Conservation (phyloP, 805 yeast species). For the Cyberlindnera sargentensis region DNA sequence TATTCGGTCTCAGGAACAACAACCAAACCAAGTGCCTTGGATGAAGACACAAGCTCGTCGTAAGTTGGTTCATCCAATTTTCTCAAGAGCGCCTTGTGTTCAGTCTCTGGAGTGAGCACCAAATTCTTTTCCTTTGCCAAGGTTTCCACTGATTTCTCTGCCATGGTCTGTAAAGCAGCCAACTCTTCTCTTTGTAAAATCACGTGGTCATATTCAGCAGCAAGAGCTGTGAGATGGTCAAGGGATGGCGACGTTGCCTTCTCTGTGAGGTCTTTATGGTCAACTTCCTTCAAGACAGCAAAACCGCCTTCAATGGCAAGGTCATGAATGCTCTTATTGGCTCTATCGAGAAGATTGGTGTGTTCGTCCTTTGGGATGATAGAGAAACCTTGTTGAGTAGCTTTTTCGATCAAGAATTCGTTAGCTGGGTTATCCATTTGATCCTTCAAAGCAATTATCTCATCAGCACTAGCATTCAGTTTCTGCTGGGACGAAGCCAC, state of each 20-base stretch:
- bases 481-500: slow-evolving; percentile 1
- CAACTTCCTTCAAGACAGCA: slow-evolving; percentile 9
- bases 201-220: slow-evolving; percentile 6
- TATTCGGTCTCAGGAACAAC: slow-evolving; percentile 6
- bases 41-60: slow-evolving; percentile 8
- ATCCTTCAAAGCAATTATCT: slow-evolving; percentile 2
- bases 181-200: slow-evolving; percentile 20
- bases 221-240: slow-evolving; percentile 14
- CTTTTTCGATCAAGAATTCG: slow-evolving; percentile 24
- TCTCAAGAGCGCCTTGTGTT: slow-evolving; percentile 10
- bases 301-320: slow-evolving; percentile 14
- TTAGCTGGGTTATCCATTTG: slow-evolving; percentile 27
- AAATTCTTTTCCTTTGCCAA: slow-evolving; percentile 11
- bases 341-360: slow-evolving; percentile 12
- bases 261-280: slow-evolving; percentile 6
- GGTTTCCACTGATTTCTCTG: slow-evolving; percentile 13
- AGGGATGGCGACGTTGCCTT: slow-evolving; percentile 21
- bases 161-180: slow-evolving; percentile 4
- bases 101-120: slow-evolving; percentile 6
- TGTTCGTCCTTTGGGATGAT: slow-evolving; percentile 21
- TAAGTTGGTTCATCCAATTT: slow-evolving; percentile 12
- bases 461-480: background rate
- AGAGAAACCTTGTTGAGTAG: slow-evolving; percentile 23
- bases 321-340: slow-evolving; percentile 15
- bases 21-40: slow-evolving; percentile 4